A percentile compares a stretch with the other conserved stretches of the same genome.
These are phyloP conservation scores for Brassica balearica DNA, from an alignment of 441 rosid genomes.

Conservation along the genomic window DNA sequence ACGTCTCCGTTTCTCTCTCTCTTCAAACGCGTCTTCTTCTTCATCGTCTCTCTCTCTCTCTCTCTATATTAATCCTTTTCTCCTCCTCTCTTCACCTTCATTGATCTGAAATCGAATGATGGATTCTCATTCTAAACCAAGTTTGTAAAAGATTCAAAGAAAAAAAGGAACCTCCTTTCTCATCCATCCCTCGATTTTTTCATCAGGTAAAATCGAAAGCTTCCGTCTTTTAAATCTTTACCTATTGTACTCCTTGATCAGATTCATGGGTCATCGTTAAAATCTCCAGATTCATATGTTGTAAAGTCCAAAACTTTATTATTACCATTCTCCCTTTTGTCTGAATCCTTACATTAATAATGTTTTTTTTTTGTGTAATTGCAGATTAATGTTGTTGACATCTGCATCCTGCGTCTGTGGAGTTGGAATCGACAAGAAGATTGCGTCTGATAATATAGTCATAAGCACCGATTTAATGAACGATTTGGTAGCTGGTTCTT, in stretches of 20 bases:
- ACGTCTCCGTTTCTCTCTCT: constrained; percentile 43
- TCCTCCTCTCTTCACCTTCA: not conserved
- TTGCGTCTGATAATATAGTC: constrained; percentile 45
- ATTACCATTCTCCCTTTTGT: not conserved
- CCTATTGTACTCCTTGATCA: not conserved
- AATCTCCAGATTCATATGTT: constrained; percentile 16
- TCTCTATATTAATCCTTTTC: constrained; percentile 29
- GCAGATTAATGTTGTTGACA: constrained; percentile 88
- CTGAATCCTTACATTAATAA: constrained; percentile 8
- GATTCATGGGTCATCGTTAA: constrained; percentile 18
- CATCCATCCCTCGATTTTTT: constrained; percentile 30
- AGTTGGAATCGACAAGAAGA: constrained; percentile 53
- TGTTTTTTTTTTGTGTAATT: constrained; percentile 1
- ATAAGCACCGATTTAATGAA: constrained; percentile 52
- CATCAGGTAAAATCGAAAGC: constrained; percentile 37
- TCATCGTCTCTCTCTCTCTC: not conserved
- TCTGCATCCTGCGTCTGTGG: constrained; percentile 55
- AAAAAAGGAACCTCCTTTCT: constrained; percentile 20
- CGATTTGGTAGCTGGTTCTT: constrained; percentile 68
- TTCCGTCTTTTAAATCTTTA: not conserved
- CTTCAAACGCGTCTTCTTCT: constrained; percentile 39
- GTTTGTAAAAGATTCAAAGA: constrained; percentile 15
- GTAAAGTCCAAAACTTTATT: constrained; percentile 7
- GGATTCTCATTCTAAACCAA: constrained; percentile 40
- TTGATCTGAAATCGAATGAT: constrained; percentile 31